Percentiles rank a stretch among this genome's conserved stretches.
phyloP scores from a whole-genome alignment of 2,329 filamentous ascomycete species.

The Colletotrichum endophyticum region DNA sequence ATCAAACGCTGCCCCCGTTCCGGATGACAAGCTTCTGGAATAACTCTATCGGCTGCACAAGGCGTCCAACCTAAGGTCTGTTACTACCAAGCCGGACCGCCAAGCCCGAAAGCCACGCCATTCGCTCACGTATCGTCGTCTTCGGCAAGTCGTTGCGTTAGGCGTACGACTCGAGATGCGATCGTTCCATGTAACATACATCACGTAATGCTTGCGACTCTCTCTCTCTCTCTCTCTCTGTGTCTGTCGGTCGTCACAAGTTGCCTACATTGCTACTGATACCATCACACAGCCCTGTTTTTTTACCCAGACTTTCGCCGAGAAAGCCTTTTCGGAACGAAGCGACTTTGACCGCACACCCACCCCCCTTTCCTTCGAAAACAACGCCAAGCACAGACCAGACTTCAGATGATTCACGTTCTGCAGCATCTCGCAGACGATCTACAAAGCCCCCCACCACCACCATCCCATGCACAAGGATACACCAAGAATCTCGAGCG shows the following conservation, averaged over 20 bases:
- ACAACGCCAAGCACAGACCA: neutral
- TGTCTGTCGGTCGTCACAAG: neutral
- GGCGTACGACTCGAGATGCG: neutral
- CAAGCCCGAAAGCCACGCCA: neutral
- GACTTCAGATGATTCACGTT: conserved; percentile 15
- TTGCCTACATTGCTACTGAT: neutral
- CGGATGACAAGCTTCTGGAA: neutral
- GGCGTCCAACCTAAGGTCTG: neutral
- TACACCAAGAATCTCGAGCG: neutral
- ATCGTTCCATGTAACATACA: neutral
- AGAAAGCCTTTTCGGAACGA: neutral
- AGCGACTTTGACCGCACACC: neutral
- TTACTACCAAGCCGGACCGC: neutral
- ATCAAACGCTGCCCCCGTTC: neutral
- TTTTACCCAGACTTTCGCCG: neutral
- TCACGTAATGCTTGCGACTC: neutral
- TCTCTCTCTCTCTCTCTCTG: neutral
- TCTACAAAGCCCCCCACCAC: neutral
- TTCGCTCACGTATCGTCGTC: neutral
- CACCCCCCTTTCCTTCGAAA: neutral
- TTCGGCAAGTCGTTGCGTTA: neutral
- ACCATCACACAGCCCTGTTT: neutral
- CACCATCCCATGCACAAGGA: neutral
- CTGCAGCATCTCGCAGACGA: neutral
- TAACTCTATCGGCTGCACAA: neutral